Base-by-base conservation (phyloP, 2,329 filamentous ascomycete genomes). In the Cercospora zeina region DNA sequence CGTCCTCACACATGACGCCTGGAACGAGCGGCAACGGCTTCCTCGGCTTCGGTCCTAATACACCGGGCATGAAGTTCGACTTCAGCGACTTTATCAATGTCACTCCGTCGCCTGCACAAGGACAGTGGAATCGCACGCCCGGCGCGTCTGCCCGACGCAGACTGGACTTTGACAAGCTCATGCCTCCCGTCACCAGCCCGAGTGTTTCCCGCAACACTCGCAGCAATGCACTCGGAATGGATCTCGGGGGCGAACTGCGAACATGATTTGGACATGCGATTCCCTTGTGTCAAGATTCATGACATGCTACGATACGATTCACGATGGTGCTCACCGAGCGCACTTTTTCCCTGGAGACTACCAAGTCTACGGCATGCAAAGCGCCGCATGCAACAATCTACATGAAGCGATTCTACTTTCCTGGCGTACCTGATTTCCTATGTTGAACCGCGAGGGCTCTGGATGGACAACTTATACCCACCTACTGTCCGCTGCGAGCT, bases 81-180 rank as follows among this genome's bases (percentile, higher is more conserved):
- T 96, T 97, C 78, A 87, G 92, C 57, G 95, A 99, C 74, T 99
- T 96, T 77, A 89, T 97, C 74, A 97, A 97, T 77, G 93, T 97
- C 75, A 96, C 95, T 6, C 95, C 95, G 0, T 96, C 91, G 72
- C 95, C 95, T 19, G 95, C 91, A 27, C 95, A 97, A 78, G 91
- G 87, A 69, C 84, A 87, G 9, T 97, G 92, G 90, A 79, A 78
- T 33, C 80, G 83, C 33, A 87, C 85, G 34, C 85, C 85, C 16
- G 77, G 86, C 10, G 82, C 85, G 30, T 80, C 80, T 61, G 84
- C 89, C n/a, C 81, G 90, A 70, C 85, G 89, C 73, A 83, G 87
- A 65, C 81, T 96, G 62, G 96, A 93, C 59, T 96, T 96, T 77
- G 92, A 96, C 72, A 86, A 87, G 58, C 81, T 89, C n/a, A 75